These are phyloP conservation scores for Verticillium longisporum DNA, from an alignment of 2,329 filamentous ascomycete species.

Conservation along the genomic window DNA sequence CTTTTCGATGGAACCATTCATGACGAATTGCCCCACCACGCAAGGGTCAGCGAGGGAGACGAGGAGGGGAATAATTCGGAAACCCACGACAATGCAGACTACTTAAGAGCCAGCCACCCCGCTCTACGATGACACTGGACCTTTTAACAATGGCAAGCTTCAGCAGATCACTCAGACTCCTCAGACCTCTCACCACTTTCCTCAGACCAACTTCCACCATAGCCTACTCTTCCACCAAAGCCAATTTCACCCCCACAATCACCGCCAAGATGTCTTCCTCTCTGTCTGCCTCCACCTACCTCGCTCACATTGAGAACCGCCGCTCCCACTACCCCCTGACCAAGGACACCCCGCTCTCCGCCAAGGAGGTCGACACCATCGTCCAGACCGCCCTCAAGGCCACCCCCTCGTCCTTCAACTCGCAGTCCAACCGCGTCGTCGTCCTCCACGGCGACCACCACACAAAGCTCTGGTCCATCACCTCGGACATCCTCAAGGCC, in stretches of 20 bases:
- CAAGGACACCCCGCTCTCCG: slow-evolving; percentile 54
- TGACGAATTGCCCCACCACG: background rate
- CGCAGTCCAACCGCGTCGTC: slow-evolving; percentile 71
- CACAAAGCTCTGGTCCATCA: slow-evolving; percentile 79
- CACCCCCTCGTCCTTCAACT: slow-evolving; percentile 82
- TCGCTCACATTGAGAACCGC: slow-evolving; percentile 60
- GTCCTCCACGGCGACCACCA: slow-evolving; percentile 78
- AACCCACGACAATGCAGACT: background rate
- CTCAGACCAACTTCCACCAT: slow-evolving; percentile 1
- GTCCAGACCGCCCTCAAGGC: slow-evolving; percentile 58
- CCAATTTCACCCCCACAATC: slow-evolving; percentile 15
- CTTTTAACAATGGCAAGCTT: background rate
- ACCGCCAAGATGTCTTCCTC: slow-evolving; percentile 36
- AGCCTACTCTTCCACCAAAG: slow-evolving; percentile 1
- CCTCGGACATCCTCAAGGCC: slow-evolving; percentile 55
- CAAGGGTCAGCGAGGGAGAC: background rate
- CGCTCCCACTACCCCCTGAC: slow-evolving; percentile 63
- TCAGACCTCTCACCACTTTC: background rate
- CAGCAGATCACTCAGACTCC: slow-evolving; percentile 1
- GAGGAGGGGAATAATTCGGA: background rate
- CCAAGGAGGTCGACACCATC: slow-evolving; percentile 57
- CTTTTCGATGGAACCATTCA: background rate
- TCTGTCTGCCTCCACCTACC: slow-evolving; percentile 38
- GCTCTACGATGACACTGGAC: background rate
- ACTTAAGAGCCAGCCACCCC: background rate